Evolutionary conservation across 176 grass and related monocot species (phyloP).

Genomic region (Oryza glumipatula): DNA sequence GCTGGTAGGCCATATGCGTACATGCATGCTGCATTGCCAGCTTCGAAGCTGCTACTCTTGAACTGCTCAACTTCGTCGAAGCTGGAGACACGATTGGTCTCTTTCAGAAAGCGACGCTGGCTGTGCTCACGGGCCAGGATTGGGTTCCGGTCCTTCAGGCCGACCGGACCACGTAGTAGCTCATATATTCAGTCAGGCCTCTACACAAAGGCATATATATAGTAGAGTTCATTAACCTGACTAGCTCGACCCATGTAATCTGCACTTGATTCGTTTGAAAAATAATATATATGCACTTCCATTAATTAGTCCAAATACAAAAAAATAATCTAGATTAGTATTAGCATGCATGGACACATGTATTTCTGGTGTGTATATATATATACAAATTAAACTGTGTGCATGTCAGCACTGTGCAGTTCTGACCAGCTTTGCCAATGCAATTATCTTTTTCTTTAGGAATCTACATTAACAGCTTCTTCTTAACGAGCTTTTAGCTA

Average conservation of each 20-base stretch:
- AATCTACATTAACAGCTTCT: not conserved
- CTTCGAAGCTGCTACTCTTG: slow-evolving; percentile 42
- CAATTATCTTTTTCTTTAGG: not conserved
- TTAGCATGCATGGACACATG: too few species aligned
- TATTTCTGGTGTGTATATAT: too few species aligned
- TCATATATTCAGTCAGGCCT: not conserved
- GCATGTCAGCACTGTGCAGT: not conserved
- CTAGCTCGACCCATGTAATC: not conserved
- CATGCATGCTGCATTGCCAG: not conserved
- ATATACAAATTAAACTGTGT: too few species aligned
- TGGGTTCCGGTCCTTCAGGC: slow-evolving; percentile 25
- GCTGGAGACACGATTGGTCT: slow-evolving; percentile 8
- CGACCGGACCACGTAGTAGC: not conserved
- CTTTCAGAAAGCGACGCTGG: slow-evolving; percentile 33
- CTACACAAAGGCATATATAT: not conserved
- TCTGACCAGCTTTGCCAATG: not conserved
- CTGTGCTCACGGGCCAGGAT: slow-evolving; percentile 33
- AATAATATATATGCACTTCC: too few species aligned
- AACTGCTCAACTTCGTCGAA: slow-evolving; percentile 42
- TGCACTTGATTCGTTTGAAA: not conserved
- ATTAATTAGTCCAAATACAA: too few species aligned
- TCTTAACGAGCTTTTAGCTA: too few species aligned
- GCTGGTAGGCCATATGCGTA: not conserved
- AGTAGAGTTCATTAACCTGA: not conserved
- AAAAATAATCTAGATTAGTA: too few species aligned